Base-by-base conservation (phyloP, 306 rosid species). In the Prunus mongolica region DNA sequence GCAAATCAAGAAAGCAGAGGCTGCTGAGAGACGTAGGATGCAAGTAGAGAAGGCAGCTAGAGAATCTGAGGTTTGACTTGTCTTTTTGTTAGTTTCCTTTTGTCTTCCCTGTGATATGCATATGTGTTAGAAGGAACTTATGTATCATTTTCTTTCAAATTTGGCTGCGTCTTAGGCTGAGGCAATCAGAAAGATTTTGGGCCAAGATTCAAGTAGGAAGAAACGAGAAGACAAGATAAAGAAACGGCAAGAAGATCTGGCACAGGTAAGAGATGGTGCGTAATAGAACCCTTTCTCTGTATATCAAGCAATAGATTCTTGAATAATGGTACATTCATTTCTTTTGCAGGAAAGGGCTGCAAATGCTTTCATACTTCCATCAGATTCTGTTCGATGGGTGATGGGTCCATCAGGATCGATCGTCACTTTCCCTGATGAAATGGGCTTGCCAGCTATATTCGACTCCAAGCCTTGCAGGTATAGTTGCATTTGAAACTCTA, bases 111-210 rank as follows among this genome's bases (percentile, higher is more conserved):
- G n/a, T 41, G 24, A 2, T 41, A 41, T 57, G 54, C 56, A 60
- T 19, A 4, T 10, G 16, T 24, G 69, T 66, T 22, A 3, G 30
- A 15, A 14, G 30, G 41, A 32, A 46, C 13, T 27, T 47, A 8
- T 1, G 25, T 58, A 19, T 68, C 30, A 18, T 57, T 22, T 38
- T 41, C 22, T 24, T 22, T 57, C 8, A 67, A 15, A 27, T 54
- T 18, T 80, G 38, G 34, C 51, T 38, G 50, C 13, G 50, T 71
- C 15, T 78, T 81, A 88, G 88, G 90, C 82, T 8, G 87, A 84
- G 32, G 93, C 90, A 55, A 88, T 88, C 63, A 86, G 87, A 81
- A 88, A 84, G 77, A 88, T 88, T 71, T 79, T 88, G 55, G 90
- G 87, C 69, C 93, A 88, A 81, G 90, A 84, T 58, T 86, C 90